Evolutionary conservation across 2,329 filamentous ascomycete species (phyloP), one percentile per base, ranked within the genome.

Genomic region (Esteya vermicola): DNA sequence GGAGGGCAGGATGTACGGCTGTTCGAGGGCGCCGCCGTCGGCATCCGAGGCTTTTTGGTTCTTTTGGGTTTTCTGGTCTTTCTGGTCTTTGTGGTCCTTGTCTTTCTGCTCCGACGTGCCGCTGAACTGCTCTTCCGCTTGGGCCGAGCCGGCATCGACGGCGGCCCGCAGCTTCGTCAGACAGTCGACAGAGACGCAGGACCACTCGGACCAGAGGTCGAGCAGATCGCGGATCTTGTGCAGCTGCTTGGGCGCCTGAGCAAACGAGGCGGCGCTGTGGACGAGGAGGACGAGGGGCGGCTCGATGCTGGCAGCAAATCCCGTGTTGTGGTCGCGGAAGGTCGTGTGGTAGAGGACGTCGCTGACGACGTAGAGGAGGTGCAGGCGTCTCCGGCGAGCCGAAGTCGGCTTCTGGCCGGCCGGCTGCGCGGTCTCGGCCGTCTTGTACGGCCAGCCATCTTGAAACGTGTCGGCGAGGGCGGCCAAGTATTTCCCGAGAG

Each of bases 311-410:
- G 62, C 61, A 38, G 67, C 68, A 48, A 85, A 68, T 42, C 58
- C 57, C 32, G 65, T 60, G 38, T 65, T 57, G 32, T 63, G 63
- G 16, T 60, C 58, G 36, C 67, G 62, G 44, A 72, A 63, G 47
- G 73, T 70, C 43, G 70, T 64, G 53, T 88, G 80, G 54, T 86
- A 78, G 20, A 93, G 65, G 21, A 84, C 62, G 57, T 94, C 86
- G 58, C 77, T 88, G 44, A 91, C 51, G 32, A 93, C 59, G 56
- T 89, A 88, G 6, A 93, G 66, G 6, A 91, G 57, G 57, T 89
- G 78, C 13, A 93, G 65, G 14, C 79, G 72, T 51, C 75, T 81
- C 45, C 84, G 73, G 53, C 75, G 78, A 25, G 69, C 61, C 38
- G 54, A 36, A n/a, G n/a, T n/a, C n/a, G 48, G 43, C 28, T 54